Base-by-base conservation (phyloP, 2,329 filamentous ascomycete genomes). In the Hymenoscyphus scutula region DNA sequence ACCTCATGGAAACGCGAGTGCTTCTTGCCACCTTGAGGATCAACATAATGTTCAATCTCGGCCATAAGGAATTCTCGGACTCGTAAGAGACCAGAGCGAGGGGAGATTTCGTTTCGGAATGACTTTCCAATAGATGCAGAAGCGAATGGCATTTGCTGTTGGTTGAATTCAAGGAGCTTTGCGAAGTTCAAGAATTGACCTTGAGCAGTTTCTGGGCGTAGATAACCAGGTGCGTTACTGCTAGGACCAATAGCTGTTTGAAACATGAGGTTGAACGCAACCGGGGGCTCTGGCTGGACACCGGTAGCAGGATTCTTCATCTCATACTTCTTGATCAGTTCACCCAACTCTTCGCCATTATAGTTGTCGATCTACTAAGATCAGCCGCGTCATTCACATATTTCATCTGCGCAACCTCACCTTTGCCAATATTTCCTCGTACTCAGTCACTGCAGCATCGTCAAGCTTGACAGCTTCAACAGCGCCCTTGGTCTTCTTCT, bases 211-310 rank as follows among this genome's bases (percentile, higher is more conserved):
- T 99, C 95, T 53, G 95, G 95, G 61, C 93, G 86, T 63, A 97
- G 82, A 76, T 92, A 97, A 60, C 91, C 93, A 56, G 90, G 86
- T 66, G 90, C 82, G 74, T 96, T 93, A 77, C 90, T 90, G 80
- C 91, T 96, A 62, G 94, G 93, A 65, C 95, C 95, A 74, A 99
- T 98, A 38, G 90, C 83, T 51, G 94, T 97, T 77, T 94, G 89
- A 83, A 98, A 99, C 95, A 99, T 99, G 73, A 99, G 87, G 80
- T 99, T 99, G 85, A 98, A 97, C 51, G 92, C 83, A 58, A 96
- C 89, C 3, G 95, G 95, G 32, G 90, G 88, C 30, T 86, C 84
- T 41, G 96, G 88, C 70, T 90, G 85, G 65, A 87, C 85, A 69
- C 88, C 89, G 70, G 90, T 96, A 58, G 84, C 83, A 30, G 94